Conservation (phyloP, 345 rosid genomes). For the Eutrema yunnanense region DNA sequence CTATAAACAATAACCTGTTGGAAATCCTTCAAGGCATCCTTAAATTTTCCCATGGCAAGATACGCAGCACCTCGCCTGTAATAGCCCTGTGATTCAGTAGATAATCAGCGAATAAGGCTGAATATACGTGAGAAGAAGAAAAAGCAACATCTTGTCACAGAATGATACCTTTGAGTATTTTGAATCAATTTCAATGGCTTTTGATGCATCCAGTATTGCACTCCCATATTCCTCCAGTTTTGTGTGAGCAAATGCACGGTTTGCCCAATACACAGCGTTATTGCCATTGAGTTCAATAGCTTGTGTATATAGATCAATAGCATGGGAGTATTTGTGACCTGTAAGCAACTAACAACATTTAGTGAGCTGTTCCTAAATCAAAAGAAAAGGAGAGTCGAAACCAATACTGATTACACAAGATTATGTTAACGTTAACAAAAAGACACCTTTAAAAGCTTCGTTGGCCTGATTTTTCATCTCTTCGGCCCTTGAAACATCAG, state of each 20-base stretch:
- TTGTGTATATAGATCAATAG: constrained; percentile 76
- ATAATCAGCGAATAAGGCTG: constrained; percentile 19
- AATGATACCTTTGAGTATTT: constrained; percentile 70
- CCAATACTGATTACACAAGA: neutral
- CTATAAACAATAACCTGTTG: constrained; percentile 56
- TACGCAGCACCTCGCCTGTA: constrained; percentile 94
- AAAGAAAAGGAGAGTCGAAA: neutral
- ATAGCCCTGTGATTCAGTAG: constrained; percentile 56
- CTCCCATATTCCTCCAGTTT: constrained; percentile 98
- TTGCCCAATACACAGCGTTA: constrained; percentile 96
- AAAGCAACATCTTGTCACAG: neutral
- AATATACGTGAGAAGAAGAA: neutral
- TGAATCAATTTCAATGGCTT: constrained; percentile 84
- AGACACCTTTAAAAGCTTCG: constrained; percentile 46
- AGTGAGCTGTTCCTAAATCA: neutral
- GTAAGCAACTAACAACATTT: constrained; percentile 18
- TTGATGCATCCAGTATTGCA: constrained; percentile 88
- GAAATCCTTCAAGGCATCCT: constrained; percentile 92
- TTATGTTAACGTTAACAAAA: neutral
- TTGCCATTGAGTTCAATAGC: constrained; percentile 61
- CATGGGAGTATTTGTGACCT: constrained; percentile 71
- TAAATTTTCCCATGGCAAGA: constrained; percentile 96
- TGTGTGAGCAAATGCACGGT: constrained; percentile 90
- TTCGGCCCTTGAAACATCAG: constrained; percentile 38
- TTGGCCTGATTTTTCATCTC: constrained; percentile 41